These are phyloP conservation scores for Capsicum chinense DNA, from an alignment of 257 asterid species.

Conservation along the genomic window DNA sequence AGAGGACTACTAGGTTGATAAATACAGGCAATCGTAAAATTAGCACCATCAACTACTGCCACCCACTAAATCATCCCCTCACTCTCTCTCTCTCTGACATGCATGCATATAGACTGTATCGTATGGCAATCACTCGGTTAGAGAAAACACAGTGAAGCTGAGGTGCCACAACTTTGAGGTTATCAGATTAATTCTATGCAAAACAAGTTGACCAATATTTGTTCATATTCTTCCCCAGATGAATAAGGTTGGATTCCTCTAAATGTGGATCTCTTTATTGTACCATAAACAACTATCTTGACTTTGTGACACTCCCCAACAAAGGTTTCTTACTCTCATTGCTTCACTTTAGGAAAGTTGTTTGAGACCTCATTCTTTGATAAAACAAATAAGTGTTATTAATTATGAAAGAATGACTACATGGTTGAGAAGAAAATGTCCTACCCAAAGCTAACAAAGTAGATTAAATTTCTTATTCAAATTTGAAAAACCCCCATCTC, in stretches of 20 bases:
- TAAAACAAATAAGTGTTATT: neutral
- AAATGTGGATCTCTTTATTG: neutral
- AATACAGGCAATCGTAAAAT: neutral
- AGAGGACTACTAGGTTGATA: neutral
- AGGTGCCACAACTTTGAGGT: conserved; percentile 20
- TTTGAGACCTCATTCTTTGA: neutral
- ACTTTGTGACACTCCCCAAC: neutral
- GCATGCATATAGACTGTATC: neutral
- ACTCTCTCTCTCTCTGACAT: neutral
- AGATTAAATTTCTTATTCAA: conserved; percentile 19
- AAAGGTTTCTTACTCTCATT: neutral
- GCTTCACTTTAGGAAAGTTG: neutral
- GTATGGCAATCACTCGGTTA: neutral
- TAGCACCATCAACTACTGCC: neutral
- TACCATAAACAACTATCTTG: conserved; percentile 21
- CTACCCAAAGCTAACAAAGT: conserved; percentile 16
- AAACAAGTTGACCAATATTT: conserved; percentile 22
- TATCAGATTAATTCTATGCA: neutral
- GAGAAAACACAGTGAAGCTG: neutral
- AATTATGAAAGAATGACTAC: neutral
- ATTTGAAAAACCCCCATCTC: neutral
- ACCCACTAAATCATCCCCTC: neutral
- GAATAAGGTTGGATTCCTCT: conserved; percentile 18
- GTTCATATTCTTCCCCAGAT: neutral
- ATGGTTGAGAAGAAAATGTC: neutral